A percentile compares a stretch with the other conserved stretches of the same genome.
These are phyloP conservation scores for Thymus mandschuricus DNA, from an alignment of 257 asterid species.

Conservation along the genomic window DNA sequence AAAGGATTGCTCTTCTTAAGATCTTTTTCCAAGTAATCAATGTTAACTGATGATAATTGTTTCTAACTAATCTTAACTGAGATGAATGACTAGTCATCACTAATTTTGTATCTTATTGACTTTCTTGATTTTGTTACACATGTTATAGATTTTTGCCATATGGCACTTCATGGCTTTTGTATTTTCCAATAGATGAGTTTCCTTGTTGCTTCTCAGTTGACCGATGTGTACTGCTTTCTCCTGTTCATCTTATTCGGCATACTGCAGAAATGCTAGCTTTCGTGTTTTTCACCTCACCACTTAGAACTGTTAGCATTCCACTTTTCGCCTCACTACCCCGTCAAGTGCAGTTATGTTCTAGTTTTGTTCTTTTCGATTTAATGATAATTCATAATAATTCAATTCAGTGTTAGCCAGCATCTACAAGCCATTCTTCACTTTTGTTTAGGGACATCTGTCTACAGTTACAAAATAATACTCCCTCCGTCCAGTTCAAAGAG, in stretches of 20 bases:
- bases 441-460: constrained; percentile 1
- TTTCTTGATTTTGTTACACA: not conserved
- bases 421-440: not conserved
- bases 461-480: not conserved
- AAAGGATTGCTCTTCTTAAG: constrained; percentile 19
- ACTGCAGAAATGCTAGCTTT: not conserved
- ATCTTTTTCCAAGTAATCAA: constrained; percentile 1
- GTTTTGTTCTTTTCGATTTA: not conserved
- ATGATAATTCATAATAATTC: constrained; percentile 11
- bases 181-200: constrained; percentile 12
- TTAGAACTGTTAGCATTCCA: constrained; percentile 13
- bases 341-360: constrained; percentile 14
- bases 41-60: constrained; percentile 1
- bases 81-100: not conserved
- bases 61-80: constrained; percentile 10
- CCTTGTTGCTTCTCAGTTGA: not conserved
- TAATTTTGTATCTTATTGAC: not conserved
- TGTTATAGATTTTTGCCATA: not conserved
- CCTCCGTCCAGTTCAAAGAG: too few relatives aligned
- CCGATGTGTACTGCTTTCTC: constrained; percentile 10
- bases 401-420: constrained; percentile 7
- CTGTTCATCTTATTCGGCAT: not conserved
- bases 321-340: constrained; percentile 16
- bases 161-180: not conserved
- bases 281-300: not conserved